Base-by-base conservation (phyloP, 768 basidiomycete species). In the Strobilomyces confusus region DNA sequence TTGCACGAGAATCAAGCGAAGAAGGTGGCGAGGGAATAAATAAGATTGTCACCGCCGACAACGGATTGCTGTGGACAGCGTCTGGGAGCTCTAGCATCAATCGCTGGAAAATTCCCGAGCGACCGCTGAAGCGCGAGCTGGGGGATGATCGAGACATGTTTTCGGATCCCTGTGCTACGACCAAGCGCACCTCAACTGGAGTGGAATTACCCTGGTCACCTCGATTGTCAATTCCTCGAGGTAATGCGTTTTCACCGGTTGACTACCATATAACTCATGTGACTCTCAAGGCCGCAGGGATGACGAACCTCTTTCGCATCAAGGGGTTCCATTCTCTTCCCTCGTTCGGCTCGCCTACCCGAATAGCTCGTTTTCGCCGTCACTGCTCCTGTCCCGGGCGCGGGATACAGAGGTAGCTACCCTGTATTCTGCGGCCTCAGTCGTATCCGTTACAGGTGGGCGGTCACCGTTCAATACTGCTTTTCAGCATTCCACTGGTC, bases 41-140 rank as follows among this genome's bases (percentile, higher is more conserved):
- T 71, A 85, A 84, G 64, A 84, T 98, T 43, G 80, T 86, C 20
- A 85, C 80, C 1, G 81, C 90, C 74, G 91, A 94, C 60, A 90
- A 97, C 63, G 78, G 81, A 48, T 77, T 87, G 33, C 77, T 98
- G 4, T 98, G 95, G 95, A 92, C 94, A 0, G 92, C 94, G 0
- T 86, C 87, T 1, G 88, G 91, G 8, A 83, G 78, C 41, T 92
- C 92, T 8, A 87, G 79, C 48, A 78, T 98, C 61, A 85, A 78
- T 62, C 78, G 93, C 22, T 98, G 94, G 95, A 77, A 74, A 38
- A 81, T 90, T 0, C 89, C 8, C 67, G 74, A 48, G 70, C 79
- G 44, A 71, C 77, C 38, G 58, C 74, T 14, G 58, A 61, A 48
- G 30, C 59, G 44, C 30, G 48, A 60, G 20, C 40, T 26, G 11